Base-by-base conservation (phyloP, 2,329 filamentous ascomycete species). In the Nannizziopsis barbatae region DNA sequence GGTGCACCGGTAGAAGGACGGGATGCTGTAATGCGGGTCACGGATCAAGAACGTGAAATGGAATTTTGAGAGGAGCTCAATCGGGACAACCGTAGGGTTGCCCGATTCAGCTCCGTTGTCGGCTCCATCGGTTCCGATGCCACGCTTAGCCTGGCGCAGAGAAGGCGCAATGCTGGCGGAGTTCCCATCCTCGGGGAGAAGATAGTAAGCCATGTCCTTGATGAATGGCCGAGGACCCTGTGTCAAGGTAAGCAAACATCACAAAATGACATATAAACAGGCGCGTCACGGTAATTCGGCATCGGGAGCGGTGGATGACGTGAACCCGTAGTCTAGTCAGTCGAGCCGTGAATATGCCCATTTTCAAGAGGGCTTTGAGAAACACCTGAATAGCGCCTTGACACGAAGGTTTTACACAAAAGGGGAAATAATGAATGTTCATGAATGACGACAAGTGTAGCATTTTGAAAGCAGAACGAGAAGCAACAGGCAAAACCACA, bases 11-110 rank as follows among this genome's bases (percentile, higher is more conserved):
- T 84, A 95, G 73, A 90, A 96, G 41, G 86, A 94, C 6, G 92
- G 92, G 55, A 96, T 89, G 59, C 86, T 84, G 62, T 80, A 81
- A 59, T 86, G 81, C n/a, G 92, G 92, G 65, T 96, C 88, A 50
- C 92, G 89, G 72, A 98, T 96, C 54, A 96, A 76, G 70, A 98
- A 96, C 17, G 89, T 86, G 71, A 90, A 96, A 67, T 95, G 88
- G 70, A 94, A 96, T 56, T 80, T 75, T 60, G 80, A 76, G 50
- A 96, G 73, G 51, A 86, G 71, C 27, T 80, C 78, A 22, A 77
- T 69, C 2, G 92, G 92, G 44, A 96, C 70, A 20, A 93, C 83
- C 1, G 88, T 94, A 1, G 89, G 90, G 67, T 96, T 96, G 50
- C 74, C 74, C 2, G 76, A 71, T 66, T 90, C 82, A 2, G 70